Evolutionary conservation across 2,329 filamentous ascomycete genomes (phyloP).

Genomic region (Fusarium falciforme): DNA sequence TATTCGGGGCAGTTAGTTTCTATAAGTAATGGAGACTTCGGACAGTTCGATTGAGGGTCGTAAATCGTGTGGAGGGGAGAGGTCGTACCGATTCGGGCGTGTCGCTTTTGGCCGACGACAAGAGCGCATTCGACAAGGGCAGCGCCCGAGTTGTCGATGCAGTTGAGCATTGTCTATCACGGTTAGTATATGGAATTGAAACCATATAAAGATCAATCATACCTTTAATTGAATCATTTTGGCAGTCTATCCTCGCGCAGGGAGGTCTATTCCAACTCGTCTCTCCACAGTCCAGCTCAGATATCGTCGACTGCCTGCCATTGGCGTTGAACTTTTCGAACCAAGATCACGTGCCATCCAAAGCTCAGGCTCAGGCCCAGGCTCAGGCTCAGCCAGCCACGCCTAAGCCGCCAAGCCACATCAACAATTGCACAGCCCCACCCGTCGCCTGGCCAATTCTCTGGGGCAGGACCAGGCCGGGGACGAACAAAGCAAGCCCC

Average conservation of each 20-base stretch:
- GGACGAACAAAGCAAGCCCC: conserved; percentile 38
- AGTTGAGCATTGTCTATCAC: conserved; percentile 90
- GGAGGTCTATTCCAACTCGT: conserved; percentile 38
- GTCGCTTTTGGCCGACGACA: conserved; percentile 89
- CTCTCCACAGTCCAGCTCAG: conserved; percentile 32
- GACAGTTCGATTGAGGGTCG: not conserved
- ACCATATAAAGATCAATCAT: not conserved
- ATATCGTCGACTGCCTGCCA: conserved; percentile 26
- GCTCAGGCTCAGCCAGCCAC: not conserved
- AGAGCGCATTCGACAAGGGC: conserved; percentile 96
- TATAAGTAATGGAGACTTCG: not conserved
- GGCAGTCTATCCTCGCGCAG: conserved; percentile 42
- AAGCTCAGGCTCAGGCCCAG: not conserved
- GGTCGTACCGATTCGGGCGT: conserved; percentile 84
- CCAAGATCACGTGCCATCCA: conserved; percentile 42
- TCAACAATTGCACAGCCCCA: conserved; percentile 32
- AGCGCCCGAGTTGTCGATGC: conserved; percentile 99
- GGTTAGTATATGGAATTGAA: conserved; percentile 2
- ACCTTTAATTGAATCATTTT: conserved; percentile 95
- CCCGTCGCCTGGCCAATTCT: conserved; percentile 48
- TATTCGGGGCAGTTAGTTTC: conserved; percentile 51
- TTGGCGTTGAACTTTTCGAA: conserved; percentile 43
- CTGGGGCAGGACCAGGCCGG: conserved; percentile 30
- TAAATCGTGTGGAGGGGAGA: not conserved
- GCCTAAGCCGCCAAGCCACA: conserved; percentile 18